These are phyloP conservation scores for Nicotiana sylvestris DNA, from an alignment of 257 asterid species.

Conservation along the genomic window DNA sequence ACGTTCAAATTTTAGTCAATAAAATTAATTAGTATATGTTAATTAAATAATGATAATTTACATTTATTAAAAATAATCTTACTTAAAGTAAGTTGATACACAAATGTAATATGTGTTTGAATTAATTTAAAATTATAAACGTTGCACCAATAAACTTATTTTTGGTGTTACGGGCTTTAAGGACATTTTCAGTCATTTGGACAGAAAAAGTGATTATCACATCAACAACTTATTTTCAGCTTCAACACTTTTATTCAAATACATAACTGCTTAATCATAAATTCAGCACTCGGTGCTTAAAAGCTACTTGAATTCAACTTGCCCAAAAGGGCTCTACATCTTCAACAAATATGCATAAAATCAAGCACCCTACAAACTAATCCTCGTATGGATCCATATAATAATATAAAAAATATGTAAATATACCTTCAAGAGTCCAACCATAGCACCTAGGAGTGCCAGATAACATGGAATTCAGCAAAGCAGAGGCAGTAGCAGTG, in stretches of 20 bases:
- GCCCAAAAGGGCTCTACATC: not conserved
- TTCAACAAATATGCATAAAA: not conserved
- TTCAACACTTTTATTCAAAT: not conserved
- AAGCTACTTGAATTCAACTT: not conserved
- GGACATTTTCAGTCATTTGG: not conserved
- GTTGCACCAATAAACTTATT: not conserved
- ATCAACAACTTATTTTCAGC: not conserved
- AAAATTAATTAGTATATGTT: not conserved
- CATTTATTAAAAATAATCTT: not conserved
- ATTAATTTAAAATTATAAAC: no score
- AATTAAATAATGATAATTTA: not conserved
- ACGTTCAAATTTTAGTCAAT: not conserved
- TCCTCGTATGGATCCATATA: not conserved
- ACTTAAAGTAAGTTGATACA: not conserved
- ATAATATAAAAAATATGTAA: not conserved
- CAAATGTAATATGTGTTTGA: not conserved
- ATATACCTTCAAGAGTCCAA: constrained; percentile 32
- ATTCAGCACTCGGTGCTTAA: not conserved
- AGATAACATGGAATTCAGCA: constrained; percentile 35
- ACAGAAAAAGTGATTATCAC: not conserved
- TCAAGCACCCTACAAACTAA: not conserved
- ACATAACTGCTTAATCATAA: not conserved
- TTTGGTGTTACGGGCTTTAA: not conserved
- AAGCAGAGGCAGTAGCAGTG: constrained; percentile 36
- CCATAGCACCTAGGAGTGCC: constrained; percentile 25